Percentiles rank a stretch among this genome's conserved stretches.
phyloP scores from a whole-genome alignment of 257 asterid species.

The Penstemon newberryi region DNA sequence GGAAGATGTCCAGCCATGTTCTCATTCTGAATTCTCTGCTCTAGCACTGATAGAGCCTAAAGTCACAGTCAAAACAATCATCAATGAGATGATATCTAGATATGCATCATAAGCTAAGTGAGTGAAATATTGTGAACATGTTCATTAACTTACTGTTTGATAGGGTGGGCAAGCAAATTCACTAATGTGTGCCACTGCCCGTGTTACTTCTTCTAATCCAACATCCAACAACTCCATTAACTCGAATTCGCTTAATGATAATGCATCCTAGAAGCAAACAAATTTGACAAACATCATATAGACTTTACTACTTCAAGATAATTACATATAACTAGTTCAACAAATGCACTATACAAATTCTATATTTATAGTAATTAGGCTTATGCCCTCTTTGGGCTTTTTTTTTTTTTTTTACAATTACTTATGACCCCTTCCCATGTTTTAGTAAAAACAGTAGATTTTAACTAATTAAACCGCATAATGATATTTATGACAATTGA shows the following conservation, averaged over 20 bases:
- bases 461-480: background rate
- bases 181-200: constrained; percentile 66
- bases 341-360: background rate
- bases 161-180: constrained; percentile 72
- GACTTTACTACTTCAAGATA: constrained; percentile 1
- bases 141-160: constrained; percentile 55
- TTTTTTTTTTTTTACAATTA: background rate
- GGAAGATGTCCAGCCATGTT: constrained; percentile 81
- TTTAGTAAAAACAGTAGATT: background rate
- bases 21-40: constrained; percentile 57
- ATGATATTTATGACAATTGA: background rate
- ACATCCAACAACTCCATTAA: constrained; percentile 86
- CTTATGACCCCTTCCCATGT: background rate
- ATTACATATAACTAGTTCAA: background rate
- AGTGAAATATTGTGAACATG: background rate
- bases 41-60: constrained; percentile 69
- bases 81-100: constrained; percentile 1
- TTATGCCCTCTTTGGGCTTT: too few relatives aligned
- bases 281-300: background rate
- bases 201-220: constrained; percentile 62
- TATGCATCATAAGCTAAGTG: background rate
- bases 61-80: constrained; percentile 25
- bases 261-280: constrained; percentile 59
- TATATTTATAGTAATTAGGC: too few relatives aligned
- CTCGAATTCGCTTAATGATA: constrained; percentile 73